Evolutionary conservation across 2,329 filamentous ascomycete genomes (phyloP).

Genomic region (Coleophoma eucalyptorum): DNA sequence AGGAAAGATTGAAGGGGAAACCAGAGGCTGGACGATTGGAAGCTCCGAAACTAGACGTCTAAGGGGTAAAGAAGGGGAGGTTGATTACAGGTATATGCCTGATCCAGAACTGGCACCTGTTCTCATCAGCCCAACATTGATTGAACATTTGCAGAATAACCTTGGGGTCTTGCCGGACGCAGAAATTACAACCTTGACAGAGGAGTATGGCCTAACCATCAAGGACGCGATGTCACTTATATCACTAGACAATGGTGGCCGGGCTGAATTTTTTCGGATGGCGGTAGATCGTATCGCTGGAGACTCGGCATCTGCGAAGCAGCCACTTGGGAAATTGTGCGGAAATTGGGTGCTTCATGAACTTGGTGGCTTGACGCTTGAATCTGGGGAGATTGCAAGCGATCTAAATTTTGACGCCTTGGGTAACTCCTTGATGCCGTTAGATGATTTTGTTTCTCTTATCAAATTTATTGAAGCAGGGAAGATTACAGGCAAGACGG

Average conservation of each 20-base stretch:
- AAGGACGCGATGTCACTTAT: conserved; percentile 84
- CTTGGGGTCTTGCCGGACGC: conserved; percentile 72
- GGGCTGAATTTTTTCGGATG: conserved; percentile 77
- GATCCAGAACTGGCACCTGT: conserved; percentile 87
- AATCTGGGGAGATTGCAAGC: conserved; percentile 25
- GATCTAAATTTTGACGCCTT: conserved; percentile 16
- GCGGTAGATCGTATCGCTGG: conserved; percentile 43
- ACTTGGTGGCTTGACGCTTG: conserved; percentile 62
- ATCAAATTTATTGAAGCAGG: conserved; percentile 37
- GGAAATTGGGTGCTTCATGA: conserved; percentile 73
- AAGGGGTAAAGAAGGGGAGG: conserved; percentile 91
- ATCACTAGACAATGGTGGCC: conserved; percentile 70
- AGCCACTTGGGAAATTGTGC: conserved; percentile 40
- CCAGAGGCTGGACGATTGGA: conserved; percentile 86
- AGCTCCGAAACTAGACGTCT: conserved; percentile 76
- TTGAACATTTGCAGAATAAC: conserved; percentile 56
- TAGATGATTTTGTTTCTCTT: conserved; percentile 34
- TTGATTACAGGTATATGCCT: conserved; percentile 98
- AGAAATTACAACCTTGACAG: conserved; percentile 58
- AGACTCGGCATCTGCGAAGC: conserved; percentile 1
- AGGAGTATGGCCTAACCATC: conserved; percentile 62
- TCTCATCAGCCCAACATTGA: conserved; percentile 66
- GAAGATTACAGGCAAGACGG: conserved; percentile 49
- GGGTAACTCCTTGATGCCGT: conserved; percentile 20
- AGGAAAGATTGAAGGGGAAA: conserved; percentile 76